Evolutionary conservation across 306 rosid genomes (phyloP).

Genomic region (Vigna angularis): DNA sequence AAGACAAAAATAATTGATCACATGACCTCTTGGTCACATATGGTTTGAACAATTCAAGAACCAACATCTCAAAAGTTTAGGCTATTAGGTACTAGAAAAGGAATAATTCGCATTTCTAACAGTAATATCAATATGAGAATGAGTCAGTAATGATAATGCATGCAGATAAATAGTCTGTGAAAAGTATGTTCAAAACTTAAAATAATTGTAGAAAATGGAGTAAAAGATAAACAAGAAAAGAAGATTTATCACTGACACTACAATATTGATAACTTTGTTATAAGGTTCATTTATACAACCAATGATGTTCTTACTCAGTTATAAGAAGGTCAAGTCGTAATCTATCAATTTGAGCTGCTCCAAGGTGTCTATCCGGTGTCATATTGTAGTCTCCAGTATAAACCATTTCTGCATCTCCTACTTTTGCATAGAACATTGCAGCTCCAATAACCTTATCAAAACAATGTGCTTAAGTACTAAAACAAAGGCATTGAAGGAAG

Average conservation of each 20-base stretch:
- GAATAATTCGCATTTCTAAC: constrained; percentile 23
- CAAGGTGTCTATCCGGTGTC: constrained; percentile 97
- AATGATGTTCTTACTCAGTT: constrained; percentile 69
- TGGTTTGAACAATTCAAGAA: constrained; percentile 2
- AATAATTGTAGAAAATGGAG: constrained; percentile 16
- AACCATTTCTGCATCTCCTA: constrained; percentile 82
- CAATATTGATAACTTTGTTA: constrained; percentile 19
- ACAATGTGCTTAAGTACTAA: constrained; percentile 23
- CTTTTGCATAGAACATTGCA: constrained; percentile 97
- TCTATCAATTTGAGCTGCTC: constrained; percentile 95
- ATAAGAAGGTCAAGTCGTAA: constrained; percentile 89
- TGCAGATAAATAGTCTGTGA: background rate
- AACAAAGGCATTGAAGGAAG: constrained; percentile 35
- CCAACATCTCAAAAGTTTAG: constrained; percentile 16
- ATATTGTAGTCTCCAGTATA: constrained; percentile 98
- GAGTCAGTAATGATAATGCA: background rate
- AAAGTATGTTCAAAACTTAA: background rate
- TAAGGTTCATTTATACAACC: constrained; percentile 11
- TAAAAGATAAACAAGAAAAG: constrained; percentile 19
- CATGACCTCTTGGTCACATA: constrained; percentile 5
- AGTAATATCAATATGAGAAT: background rate
- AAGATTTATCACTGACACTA: constrained; percentile 24
- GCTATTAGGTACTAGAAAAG: background rate
- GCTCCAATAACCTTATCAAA: constrained; percentile 88
- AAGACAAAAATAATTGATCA: background rate